phyloP scores from a whole-genome alignment of 169 alveolate genomes.

The Babesia caballi region DNA sequence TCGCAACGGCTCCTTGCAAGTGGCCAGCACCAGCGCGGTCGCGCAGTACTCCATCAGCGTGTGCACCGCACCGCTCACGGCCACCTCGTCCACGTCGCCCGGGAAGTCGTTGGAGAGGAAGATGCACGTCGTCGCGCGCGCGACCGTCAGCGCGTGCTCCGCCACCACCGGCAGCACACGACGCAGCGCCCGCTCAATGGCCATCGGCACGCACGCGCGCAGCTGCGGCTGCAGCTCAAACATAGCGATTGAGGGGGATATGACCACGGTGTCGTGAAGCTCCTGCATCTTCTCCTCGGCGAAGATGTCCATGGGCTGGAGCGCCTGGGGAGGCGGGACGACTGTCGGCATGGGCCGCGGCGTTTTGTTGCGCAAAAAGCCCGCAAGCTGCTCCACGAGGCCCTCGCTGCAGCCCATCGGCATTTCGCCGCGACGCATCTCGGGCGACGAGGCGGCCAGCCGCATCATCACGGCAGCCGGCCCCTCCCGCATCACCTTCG shows the following conservation, averaged over 20 bases:
- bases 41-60: constrained; percentile 89
- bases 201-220: constrained; percentile 89
- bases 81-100: constrained; percentile 88
- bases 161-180: constrained; percentile 91
- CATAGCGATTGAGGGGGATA: constrained; percentile 87
- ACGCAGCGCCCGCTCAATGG: constrained; percentile 91
- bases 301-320: background rate
- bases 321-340: background rate
- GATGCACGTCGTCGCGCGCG: constrained; percentile 93
- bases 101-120: constrained; percentile 94
- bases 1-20: constrained; percentile 93
- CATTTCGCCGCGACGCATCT: background rate
- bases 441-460: background rate
- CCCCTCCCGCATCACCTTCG: constrained; percentile 64
- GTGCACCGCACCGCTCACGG: constrained; percentile 88
- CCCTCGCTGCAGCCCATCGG: background rate
- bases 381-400: background rate
- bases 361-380: background rate
- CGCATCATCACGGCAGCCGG: constrained; percentile 3
- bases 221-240: constrained; percentile 85
- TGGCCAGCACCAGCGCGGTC: constrained; percentile 93
- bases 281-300: constrained; percentile 25
- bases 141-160: constrained; percentile 91
- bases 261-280: constrained; percentile 66
- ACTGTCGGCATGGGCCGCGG: background rate